Evolutionary conservation across 2,329 filamentous ascomycete species (phyloP).

Genomic region (Phoma sp.): DNA sequence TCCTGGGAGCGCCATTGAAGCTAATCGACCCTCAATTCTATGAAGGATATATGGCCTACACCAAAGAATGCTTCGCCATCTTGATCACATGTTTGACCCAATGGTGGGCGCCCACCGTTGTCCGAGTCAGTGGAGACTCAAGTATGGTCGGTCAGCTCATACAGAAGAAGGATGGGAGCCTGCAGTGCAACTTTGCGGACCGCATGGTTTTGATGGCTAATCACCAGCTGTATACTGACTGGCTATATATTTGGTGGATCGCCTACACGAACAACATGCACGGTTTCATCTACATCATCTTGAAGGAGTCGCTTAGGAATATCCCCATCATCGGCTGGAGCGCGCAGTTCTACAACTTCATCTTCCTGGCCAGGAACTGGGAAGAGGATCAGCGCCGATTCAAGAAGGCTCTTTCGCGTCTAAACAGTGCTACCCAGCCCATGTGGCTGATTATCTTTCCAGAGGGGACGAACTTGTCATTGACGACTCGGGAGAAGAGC

Average conservation of each 20-base stretch:
- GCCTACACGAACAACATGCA: constrained; percentile 86
- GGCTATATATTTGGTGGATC: constrained; percentile 93
- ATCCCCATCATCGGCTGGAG: constrained; percentile 81
- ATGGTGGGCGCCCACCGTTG: constrained; percentile 84
- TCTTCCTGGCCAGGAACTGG: constrained; percentile 92
- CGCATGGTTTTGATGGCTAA: constrained; percentile 85
- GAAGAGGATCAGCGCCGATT: constrained; percentile 78
- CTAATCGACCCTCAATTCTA: constrained; percentile 78
- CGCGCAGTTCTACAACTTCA: constrained; percentile 87
- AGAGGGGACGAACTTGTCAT: constrained; percentile 83
- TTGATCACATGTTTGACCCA: constrained; percentile 81
- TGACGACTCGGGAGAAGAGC: constrained; percentile 74
- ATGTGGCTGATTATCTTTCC: constrained; percentile 94
- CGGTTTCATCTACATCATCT: constrained; percentile 86
- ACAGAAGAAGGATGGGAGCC: constrained; percentile 72
- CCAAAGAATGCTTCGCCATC: constrained; percentile 83
- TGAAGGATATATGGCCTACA: constrained; percentile 86
- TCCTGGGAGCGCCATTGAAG: constrained; percentile 79
- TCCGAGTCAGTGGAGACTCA: constrained; percentile 83
- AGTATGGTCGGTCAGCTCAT: constrained; percentile 79
- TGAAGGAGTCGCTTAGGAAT: constrained; percentile 85
- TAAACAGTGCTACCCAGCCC: constrained; percentile 74
- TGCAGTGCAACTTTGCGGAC: constrained; percentile 82
- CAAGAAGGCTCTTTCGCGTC: constrained; percentile 73
- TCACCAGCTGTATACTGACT: constrained; percentile 88